Percentiles rank a stretch among this genome's conserved stretches.
phyloP scores from a whole-genome alignment of 1,139 yeast genomes.

The Nakaseomyces nivariensis region DNA sequence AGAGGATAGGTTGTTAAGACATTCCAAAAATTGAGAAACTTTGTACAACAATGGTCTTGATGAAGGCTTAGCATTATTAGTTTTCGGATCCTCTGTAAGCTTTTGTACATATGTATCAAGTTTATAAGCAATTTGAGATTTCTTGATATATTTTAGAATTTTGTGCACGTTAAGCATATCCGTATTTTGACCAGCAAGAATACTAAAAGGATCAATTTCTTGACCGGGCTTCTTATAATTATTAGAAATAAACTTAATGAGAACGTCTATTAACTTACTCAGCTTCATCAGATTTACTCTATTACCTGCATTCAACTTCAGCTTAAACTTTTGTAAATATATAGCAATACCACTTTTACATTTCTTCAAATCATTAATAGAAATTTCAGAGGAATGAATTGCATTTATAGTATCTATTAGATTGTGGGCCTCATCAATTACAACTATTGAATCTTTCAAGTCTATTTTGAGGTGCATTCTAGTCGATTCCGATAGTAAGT shows the following conservation, averaged over 20 bases:
- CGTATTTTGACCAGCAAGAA: constrained; percentile 50
- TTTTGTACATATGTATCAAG: constrained; percentile 60
- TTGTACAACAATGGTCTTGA: constrained; percentile 52
- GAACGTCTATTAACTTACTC: constrained; percentile 43
- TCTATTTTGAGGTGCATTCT: constrained; percentile 52
- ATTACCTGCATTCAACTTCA: constrained; percentile 63
- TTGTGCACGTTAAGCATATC: constrained; percentile 65
- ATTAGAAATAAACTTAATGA: constrained; percentile 39
- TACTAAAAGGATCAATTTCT: constrained; percentile 41
- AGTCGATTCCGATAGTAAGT: constrained; percentile 56
- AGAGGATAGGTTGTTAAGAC: constrained; percentile 61
- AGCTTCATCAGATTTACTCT: constrained; percentile 60
- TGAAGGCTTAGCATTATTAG: constrained; percentile 10
- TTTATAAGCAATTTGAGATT: constrained; percentile 74
- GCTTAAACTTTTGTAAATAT: constrained; percentile 52
- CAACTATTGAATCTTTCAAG: constrained; percentile 54
- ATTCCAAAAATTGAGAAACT: constrained; percentile 52
- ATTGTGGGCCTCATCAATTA: constrained; percentile 93
- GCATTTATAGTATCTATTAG: constrained; percentile 66
- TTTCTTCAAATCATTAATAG: constrained; percentile 38
- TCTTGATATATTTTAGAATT: constrained; percentile 51
- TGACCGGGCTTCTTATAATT: constrained; percentile 39
- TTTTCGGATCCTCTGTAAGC: constrained; percentile 15
- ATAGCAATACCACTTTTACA: constrained; percentile 37
- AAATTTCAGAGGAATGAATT: constrained; percentile 54